phyloP scores from a whole-genome alignment of 1,139 yeast species.

The Geotrichum histeridarum region DNA sequence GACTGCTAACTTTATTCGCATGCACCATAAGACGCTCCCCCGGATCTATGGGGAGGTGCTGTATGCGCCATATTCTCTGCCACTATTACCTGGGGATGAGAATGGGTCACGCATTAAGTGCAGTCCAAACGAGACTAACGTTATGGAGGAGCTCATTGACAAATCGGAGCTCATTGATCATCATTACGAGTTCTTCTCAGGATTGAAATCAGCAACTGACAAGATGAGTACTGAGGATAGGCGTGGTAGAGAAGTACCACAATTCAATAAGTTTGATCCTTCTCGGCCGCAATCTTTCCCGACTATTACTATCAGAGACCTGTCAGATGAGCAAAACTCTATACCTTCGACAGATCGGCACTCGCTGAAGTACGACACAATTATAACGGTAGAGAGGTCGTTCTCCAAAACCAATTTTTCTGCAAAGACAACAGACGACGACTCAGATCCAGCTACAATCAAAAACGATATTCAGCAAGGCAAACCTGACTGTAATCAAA shows the following conservation, averaged over 20 bases:
- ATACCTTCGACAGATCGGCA: no score
- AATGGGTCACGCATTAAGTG: slow-evolving; percentile 73
- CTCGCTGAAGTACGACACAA: no score
- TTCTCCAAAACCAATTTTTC: no score
- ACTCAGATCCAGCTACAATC: no score
- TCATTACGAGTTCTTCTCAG: slow-evolving; percentile 84
- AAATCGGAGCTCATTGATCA: slow-evolving; percentile 82
- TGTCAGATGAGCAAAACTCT: background rate
- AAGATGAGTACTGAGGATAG: background rate
- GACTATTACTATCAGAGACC: slow-evolving; percentile 26
- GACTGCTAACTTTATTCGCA: slow-evolving; percentile 58
- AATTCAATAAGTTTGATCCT: slow-evolving; percentile 49
- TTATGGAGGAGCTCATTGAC: slow-evolving; percentile 69
- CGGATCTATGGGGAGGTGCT: slow-evolving; percentile 84
- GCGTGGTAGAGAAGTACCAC: background rate
- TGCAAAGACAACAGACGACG: no score
- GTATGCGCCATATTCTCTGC: slow-evolving; percentile 84
- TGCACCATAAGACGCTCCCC: slow-evolving; percentile 77
- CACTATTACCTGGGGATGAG: slow-evolving; percentile 79
- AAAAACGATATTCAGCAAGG: no score
- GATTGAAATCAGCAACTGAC: slow-evolving; percentile 41
- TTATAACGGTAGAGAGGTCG: no score
- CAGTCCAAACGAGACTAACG: slow-evolving; percentile 62
- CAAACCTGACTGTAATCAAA: slow-evolving; percentile 25
- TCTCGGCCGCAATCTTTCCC: slow-evolving; percentile 63